These are phyloP conservation scores for Leucoagaricus sp. DNA, from an alignment of 1,284 basidiomycete genomes.

Conservation along the genomic window DNA sequence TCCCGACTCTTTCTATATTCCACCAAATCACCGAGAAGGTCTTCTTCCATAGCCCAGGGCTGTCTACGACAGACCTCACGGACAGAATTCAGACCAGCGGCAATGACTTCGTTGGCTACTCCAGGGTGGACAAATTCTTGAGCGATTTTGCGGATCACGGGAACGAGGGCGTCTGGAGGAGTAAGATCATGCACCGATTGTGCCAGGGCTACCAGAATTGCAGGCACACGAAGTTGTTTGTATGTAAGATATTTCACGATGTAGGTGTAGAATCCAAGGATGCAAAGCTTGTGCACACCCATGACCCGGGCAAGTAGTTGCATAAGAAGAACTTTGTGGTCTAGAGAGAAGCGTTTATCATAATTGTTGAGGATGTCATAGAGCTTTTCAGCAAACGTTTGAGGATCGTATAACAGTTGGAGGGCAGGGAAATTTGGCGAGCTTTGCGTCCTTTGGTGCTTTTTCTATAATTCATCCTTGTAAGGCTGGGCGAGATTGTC, in stretches of 20 bases:
- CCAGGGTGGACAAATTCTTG: constrained; percentile 98
- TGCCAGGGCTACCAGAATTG: constrained; percentile 93
- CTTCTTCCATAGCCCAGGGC: constrained; percentile 96
- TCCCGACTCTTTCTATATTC: constrained; percentile 96
- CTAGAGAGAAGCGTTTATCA: constrained; percentile 92
- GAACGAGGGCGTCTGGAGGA: constrained; percentile 90
- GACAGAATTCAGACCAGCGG: constrained; percentile 94
- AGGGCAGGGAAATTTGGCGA: constrained; percentile 89
- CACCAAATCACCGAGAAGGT: constrained; percentile 89
- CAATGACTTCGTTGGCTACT: constrained; percentile 93
- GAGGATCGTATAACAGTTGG: constrained; percentile 93
- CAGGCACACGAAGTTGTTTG: constrained; percentile 91
- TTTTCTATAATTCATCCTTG: constrained; percentile 51
- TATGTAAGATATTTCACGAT: constrained; percentile 93
- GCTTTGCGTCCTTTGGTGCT: constrained; percentile 44
- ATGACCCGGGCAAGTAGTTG: constrained; percentile 96
- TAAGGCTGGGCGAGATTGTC: not conserved
- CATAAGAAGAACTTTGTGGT: constrained; percentile 98
- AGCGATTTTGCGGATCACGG: constrained; percentile 90
- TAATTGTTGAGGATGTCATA: constrained; percentile 86
- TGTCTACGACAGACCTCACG: constrained; percentile 92
- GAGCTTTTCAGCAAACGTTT: constrained; percentile 94
- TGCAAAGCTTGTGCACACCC: constrained; percentile 90
- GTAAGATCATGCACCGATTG: constrained; percentile 96
- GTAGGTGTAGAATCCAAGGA: constrained; percentile 97